Conservation (phyloP, 2,329 filamentous ascomycete species). For the Cryphonectria japonica region DNA sequence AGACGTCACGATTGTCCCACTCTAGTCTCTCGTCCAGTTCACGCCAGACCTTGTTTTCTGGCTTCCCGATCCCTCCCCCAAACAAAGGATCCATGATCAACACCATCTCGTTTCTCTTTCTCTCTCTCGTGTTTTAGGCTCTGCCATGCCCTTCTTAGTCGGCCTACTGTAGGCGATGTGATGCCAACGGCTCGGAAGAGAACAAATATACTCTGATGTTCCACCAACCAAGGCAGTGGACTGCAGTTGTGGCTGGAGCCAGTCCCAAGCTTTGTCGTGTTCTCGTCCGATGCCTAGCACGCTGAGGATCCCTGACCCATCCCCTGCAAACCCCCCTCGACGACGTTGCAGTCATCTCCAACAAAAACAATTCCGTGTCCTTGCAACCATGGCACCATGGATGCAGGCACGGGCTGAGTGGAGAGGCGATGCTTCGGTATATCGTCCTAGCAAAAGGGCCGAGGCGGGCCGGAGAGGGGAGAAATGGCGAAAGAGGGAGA, state of each 20-base stretch:
- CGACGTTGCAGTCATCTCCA: slow-evolving; percentile 3
- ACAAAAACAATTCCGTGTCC: not conserved
- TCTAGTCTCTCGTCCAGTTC: not conserved
- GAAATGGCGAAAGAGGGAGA: not conserved
- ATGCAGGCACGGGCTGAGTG: not conserved
- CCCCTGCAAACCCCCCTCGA: not conserved
- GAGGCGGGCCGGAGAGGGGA: not conserved
- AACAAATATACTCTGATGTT: not conserved
- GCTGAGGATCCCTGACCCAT: not conserved
- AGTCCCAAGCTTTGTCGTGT: too few species aligned
- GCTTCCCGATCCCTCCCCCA: too few species aligned
- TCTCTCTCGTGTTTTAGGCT: not conserved
- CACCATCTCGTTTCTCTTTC: too few species aligned
- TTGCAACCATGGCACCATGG: too few species aligned
- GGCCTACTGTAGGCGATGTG: not conserved
- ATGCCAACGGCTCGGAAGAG: not conserved
- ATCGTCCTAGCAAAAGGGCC: not conserved
- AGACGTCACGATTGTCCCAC: not conserved
- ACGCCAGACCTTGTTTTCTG: not conserved
- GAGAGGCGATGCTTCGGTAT: not conserved
- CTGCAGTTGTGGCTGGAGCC: not conserved
- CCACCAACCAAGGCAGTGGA: not conserved
- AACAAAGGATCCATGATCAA: not conserved
- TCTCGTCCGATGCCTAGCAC: not conserved
- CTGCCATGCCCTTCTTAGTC: not conserved